Evolutionary conservation across 805 yeast genomes (phyloP).

Genomic region (Yamadazyma insecticola): DNA sequence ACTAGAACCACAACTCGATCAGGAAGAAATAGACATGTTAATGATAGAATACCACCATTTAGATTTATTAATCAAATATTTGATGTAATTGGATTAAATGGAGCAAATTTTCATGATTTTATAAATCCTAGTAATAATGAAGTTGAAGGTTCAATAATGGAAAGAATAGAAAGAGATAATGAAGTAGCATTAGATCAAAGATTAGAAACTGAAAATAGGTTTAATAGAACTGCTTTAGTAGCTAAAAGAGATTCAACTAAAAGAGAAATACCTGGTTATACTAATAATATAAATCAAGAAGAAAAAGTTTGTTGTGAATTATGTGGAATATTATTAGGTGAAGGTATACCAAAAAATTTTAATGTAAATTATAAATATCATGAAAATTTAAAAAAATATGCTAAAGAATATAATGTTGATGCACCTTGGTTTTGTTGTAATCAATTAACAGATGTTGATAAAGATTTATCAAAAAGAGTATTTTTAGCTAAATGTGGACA

Average conservation of each 20-base stretch:
- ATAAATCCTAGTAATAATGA: too few species aligned
- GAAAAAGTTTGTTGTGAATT: slow-evolving; percentile 42
- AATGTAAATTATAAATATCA: slow-evolving; percentile 28
- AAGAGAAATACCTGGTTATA: slow-evolving; percentile 22
- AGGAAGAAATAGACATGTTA: too few species aligned
- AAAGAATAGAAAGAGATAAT: slow-evolving; percentile 36
- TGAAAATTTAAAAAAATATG: slow-evolving; percentile 20
- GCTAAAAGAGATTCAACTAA: slow-evolving; percentile 24
- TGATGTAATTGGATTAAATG: neutral
- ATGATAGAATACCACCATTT: neutral
- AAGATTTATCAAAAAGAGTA: slow-evolving; percentile 19
- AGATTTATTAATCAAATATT: neutral
- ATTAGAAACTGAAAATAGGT: slow-evolving; percentile 24
- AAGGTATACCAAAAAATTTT: slow-evolving; percentile 59
- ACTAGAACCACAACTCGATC: too few species aligned
- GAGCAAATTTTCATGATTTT: neutral
- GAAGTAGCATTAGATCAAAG: slow-evolving; percentile 31
- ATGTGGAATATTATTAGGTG: slow-evolving; percentile 72
- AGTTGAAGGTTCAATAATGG: slow-evolving; percentile 26
- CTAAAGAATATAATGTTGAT: slow-evolving; percentile 24
- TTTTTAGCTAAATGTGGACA: slow-evolving; percentile 77
- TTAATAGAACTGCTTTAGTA: slow-evolving; percentile 23
- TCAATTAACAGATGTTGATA: slow-evolving; percentile 19
- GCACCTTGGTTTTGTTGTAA: slow-evolving; percentile 65
- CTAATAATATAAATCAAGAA: slow-evolving; percentile 21